phyloP scores from a whole-genome alignment of 2,329 filamentous ascomycete species.

The Amylocarpus encephaloides region DNA sequence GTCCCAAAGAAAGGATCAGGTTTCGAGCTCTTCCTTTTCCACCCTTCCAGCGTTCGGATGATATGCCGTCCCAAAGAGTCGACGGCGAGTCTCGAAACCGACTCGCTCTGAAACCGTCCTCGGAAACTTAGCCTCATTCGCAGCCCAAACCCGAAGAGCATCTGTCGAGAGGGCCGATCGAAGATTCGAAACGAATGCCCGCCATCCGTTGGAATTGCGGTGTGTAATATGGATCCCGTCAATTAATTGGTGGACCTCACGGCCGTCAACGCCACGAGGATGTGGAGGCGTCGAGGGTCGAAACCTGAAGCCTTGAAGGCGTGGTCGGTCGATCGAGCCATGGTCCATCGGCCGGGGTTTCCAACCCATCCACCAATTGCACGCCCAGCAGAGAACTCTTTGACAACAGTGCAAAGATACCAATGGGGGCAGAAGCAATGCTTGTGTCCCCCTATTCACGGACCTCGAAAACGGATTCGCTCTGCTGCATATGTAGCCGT shows the following conservation, averaged over 20 bases:
- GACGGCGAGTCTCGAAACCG: no score
- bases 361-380: neutral
- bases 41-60: no score
- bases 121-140: neutral
- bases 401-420: no score
- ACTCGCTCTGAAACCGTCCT: neutral
- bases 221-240: neutral
- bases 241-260: neutral
- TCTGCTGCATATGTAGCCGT: no score
- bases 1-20: no score
- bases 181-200: neutral
- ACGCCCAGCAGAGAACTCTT: neutral
- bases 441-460: neutral
- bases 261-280: neutral
- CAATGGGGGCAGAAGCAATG: neutral
- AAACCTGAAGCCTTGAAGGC: neutral
- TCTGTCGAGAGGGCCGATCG: no score
- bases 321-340: neutral
- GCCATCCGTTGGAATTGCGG: neutral
- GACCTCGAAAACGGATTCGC: no score
- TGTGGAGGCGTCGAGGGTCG: neutral
- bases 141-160: neutral
- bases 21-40: no score
- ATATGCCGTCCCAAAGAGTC: no score
- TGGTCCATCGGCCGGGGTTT: neutral